phyloP scores from a whole-genome alignment of 2,329 filamentous ascomycete species.

The Dryadomyces quercus-mongolicae region DNA sequence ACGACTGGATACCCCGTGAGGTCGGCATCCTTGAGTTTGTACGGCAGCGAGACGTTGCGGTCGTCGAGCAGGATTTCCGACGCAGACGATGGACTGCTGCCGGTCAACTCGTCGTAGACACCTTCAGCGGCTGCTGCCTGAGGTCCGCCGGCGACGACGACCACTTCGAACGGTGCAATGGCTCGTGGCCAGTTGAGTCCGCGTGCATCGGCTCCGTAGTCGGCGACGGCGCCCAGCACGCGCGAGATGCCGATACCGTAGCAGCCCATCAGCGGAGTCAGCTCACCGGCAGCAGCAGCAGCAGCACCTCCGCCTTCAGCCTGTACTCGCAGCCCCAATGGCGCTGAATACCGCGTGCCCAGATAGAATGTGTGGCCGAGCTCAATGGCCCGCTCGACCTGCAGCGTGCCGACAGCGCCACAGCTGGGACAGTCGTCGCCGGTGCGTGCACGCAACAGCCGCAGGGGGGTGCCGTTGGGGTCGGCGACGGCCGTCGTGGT shows the following conservation, averaged over 20 bases:
- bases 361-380: slow-evolving; percentile 93
- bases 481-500: not conserved
- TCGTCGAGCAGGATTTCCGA: slow-evolving; percentile 65
- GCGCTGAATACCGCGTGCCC: slow-evolving; percentile 67
- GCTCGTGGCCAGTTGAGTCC: slow-evolving; percentile 80
- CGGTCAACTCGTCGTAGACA: slow-evolving; percentile 51
- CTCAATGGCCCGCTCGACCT: slow-evolving; percentile 65
- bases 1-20: slow-evolving; percentile 78
- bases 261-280: slow-evolving; percentile 75
- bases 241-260: slow-evolving; percentile 91
- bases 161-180: slow-evolving; percentile 74
- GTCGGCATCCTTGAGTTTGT: slow-evolving; percentile 88
- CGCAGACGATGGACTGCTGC: not conserved
- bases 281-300: not conserved
- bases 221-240: slow-evolving; percentile 76
- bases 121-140: slow-evolving; percentile 34
- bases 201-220: slow-evolving; percentile 55
- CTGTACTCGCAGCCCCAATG: slow-evolving; percentile 44
- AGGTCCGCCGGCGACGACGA: slow-evolving; percentile 44
- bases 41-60: slow-evolving; percentile 56
- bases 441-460: slow-evolving; percentile 51
- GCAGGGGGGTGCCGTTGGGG: slow-evolving; percentile 29
- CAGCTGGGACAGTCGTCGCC: slow-evolving; percentile 69
- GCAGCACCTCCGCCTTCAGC: slow-evolving; percentile 9
- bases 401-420: slow-evolving; percentile 40